Conservation (phyloP, 257 asterid species). For the Osmanthus fragrans region DNA sequence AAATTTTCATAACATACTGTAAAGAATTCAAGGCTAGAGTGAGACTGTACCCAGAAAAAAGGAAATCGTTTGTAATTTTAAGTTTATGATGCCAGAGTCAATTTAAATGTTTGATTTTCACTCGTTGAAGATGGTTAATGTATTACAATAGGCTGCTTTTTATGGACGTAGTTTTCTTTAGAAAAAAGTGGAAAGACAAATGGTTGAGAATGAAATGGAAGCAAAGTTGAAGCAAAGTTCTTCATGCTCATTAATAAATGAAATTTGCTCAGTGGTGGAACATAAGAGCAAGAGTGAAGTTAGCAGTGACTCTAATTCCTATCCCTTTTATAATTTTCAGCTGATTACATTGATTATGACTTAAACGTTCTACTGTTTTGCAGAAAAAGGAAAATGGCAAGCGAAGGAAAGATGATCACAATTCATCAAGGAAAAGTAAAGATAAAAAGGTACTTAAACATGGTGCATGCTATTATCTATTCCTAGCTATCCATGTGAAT, state of each 20-base stretch:
- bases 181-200: conserved; percentile 12
- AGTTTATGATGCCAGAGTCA: neutral
- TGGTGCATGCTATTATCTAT: conserved; percentile 16
- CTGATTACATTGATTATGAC: conserved; percentile 22
- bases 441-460: conserved; percentile 70
- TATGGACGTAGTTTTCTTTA: neutral
- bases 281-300: conserved; percentile 7
- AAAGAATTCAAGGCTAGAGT: conserved; percentile 4
- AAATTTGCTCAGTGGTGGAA: neutral
- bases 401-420: conserved; percentile 86
- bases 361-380: conserved; percentile 24
- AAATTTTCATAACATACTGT: neutral
- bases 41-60: neutral
- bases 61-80: neutral
- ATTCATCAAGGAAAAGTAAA: conserved; percentile 61
- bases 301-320: conserved; percentile 3
- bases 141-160: neutral
- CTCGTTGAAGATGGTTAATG: neutral
- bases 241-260: conserved; percentile 2
- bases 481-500: neutral
- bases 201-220: conserved; percentile 7
- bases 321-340: conserved; percentile 6
- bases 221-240: neutral
- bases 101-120: conserved; percentile 12
- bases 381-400: conserved; percentile 91